Percentiles rank a stretch among this genome's conserved stretches.
phyloP scores from a whole-genome alignment of 1,284 basidiomycete genomes.

The Sporisorium sorghi region DNA sequence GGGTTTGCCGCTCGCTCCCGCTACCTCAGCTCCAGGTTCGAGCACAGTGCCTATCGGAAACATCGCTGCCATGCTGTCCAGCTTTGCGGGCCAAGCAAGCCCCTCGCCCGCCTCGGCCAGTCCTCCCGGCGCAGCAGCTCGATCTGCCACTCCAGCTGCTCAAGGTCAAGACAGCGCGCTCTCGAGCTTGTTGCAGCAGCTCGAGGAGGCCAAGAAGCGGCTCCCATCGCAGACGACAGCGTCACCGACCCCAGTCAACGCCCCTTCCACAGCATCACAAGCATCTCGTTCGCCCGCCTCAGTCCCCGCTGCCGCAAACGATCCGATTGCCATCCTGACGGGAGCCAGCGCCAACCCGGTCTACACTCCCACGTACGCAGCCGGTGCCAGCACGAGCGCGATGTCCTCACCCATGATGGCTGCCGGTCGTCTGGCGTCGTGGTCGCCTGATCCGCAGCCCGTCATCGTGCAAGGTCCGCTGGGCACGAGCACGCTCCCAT shows the following conservation, averaged over 20 bases:
- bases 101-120: neutral
- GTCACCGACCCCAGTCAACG: slow-evolving; percentile 5
- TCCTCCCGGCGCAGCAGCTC: slow-evolving; percentile 8
- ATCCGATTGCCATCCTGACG: slow-evolving; percentile 47
- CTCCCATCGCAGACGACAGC: slow-evolving; percentile 17
- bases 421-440: slow-evolving; percentile 14
- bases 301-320: slow-evolving; percentile 8
- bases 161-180: slow-evolving; percentile 20
- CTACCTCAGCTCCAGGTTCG: slow-evolving; percentile 15
- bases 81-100: slow-evolving; percentile 15
- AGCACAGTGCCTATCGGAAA: slow-evolving; percentile 33
- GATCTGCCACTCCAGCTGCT: slow-evolving; percentile 9
- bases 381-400: slow-evolving; percentile 4
- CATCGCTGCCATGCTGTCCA: slow-evolving; percentile 47
- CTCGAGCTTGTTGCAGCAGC: slow-evolving; percentile 38
- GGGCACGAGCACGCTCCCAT: slow-evolving; percentile 59
- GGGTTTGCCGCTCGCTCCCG: slow-evolving; percentile 44
- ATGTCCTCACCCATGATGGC: neutral
- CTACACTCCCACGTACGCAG: slow-evolving; percentile 30
- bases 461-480: slow-evolving; percentile 51
- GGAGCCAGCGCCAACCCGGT: slow-evolving; percentile 48
- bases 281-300: neutral
- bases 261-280: slow-evolving; percentile 10
- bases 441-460: slow-evolving; percentile 41
- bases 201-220: slow-evolving; percentile 42